Evolutionary conservation across 2,329 filamentous ascomycete species (phyloP), one percentile per base, ranked within the genome.

Genomic region (Bipolaris sorokiniana): DNA sequence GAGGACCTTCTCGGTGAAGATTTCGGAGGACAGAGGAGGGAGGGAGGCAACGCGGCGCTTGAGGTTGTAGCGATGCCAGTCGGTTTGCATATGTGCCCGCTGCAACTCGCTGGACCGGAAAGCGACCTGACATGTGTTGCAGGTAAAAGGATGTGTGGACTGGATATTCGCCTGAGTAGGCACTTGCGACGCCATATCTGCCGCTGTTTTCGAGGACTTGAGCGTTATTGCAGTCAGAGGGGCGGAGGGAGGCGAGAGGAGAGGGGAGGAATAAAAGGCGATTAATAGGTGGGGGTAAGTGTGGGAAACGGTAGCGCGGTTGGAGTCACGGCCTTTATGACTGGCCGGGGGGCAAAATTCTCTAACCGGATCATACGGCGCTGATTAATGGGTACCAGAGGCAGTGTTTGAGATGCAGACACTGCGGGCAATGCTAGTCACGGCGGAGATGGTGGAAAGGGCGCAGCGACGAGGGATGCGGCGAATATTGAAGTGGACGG

Each of bases 21-120:
- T 84, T 74, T 98, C 93, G 51, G 94, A 93, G 6, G 92, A 88
- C 47, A 98, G 91, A 3, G 95, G 93, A 28, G 94, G 92, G 5
- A 98, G 83, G 5, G 91, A 91, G 40, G 94, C 92, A 54, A 98
- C 90, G 70, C 93, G 89, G 67, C 95, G 91, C 81, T 98, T 97
- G 70, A 98, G 86, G 77, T 99, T 99, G 79, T 97, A 97, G 64
- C 95, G 89, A 77, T 99, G 94, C 95, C 95, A 99, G 80, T 99
- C 95, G 69, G 90, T 95, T 77, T 95, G 92, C 95, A 99, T 99
- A 76, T 99, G 95, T 36, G 87, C 88, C 76, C 95, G 89, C 80
- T 99, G 95, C 54, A 96, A 84, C 74, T 98, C 94, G 76, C 91
- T 92, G 74, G 91, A 92, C 65, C 94, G 89, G 80, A 98, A 99